These are phyloP conservation scores for Candida xiaguanensis DNA, from an alignment of 805 yeast genomes.

Conservation along the genomic window DNA sequence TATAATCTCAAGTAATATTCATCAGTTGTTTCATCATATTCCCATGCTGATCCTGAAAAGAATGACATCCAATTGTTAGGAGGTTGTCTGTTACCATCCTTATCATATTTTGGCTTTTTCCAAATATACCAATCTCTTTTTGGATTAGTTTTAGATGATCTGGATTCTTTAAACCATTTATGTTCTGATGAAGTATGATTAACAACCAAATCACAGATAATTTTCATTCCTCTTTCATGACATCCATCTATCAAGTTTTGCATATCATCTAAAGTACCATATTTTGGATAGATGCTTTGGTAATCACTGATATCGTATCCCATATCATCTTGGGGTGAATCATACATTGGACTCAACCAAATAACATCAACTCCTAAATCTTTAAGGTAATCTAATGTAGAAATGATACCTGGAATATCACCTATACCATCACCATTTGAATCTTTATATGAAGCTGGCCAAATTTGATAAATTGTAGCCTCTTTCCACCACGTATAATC, in stretches of 20 bases:
- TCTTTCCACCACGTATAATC: conserved; percentile 50
- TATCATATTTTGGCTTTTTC: conserved; percentile 47
- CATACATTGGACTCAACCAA: conserved; percentile 58
- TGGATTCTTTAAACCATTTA: conserved; percentile 55
- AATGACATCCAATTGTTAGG: conserved; percentile 56
- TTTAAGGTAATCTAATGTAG: conserved; percentile 50
- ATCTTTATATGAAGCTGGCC: conserved; percentile 61
- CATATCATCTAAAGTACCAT: conserved; percentile 54
- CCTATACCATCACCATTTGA: conserved; percentile 59
- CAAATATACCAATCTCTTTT: conserved; percentile 63
- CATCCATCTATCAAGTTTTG: conserved; percentile 44
- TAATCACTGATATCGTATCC: conserved; percentile 60
- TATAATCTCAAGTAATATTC: conserved; percentile 55
- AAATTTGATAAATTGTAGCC: conserved; percentile 54
- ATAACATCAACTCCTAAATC: conserved; percentile 47
- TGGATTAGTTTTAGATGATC: conserved; percentile 47
- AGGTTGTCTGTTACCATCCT: conserved; percentile 46
- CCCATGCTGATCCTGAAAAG: conserved; percentile 58
- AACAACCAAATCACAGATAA: conserved; percentile 54
- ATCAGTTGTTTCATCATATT: conserved; percentile 48
- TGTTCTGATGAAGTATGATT: conserved; percentile 58
- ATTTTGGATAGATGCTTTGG: conserved; percentile 47
- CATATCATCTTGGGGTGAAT: conserved; percentile 60
- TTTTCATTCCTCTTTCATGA: conserved; percentile 48
- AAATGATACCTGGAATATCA: conserved; percentile 51